phyloP scores from a whole-genome alignment of 495 filamentous ascomycete species.

The Immersiella caudata region DNA sequence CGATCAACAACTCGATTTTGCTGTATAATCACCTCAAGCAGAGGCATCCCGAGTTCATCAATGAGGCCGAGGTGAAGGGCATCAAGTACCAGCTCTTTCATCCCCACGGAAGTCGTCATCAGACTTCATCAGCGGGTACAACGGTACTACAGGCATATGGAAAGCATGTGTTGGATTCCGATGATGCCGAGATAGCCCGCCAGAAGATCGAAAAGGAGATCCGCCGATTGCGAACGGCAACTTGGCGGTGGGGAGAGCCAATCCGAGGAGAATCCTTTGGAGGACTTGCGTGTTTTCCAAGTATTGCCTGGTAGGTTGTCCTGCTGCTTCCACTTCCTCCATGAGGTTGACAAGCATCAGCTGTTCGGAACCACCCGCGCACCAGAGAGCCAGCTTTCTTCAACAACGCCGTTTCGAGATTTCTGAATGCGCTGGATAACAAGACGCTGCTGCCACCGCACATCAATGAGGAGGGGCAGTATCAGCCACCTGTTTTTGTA shows the following conservation, averaged over 20 bases:
- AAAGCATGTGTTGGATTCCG: conserved; percentile 49
- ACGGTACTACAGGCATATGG: conserved; percentile 57
- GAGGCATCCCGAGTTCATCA: conserved; percentile 54
- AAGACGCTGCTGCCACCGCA: conserved; percentile 25
- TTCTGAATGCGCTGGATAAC: conserved; percentile 41
- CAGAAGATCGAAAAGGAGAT: conserved; percentile 58
- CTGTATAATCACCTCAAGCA: conserved; percentile 52
- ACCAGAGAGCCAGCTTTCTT: conserved; percentile 57
- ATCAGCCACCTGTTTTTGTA: conserved; percentile 35
- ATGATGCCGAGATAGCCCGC: conserved; percentile 46
- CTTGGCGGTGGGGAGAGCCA: conserved; percentile 55
- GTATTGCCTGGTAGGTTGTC: conserved; percentile 41
- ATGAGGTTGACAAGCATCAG: conserved; percentile 17
- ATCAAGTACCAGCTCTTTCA: conserved; percentile 49
- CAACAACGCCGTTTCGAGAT: conserved; percentile 52
- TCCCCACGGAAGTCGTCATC: conserved; percentile 34
- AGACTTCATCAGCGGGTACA: conserved; percentile 51
- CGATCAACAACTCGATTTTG: conserved; percentile 55
- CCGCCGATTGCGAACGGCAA: conserved; percentile 46
- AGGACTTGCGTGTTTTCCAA: conserved; percentile 43
- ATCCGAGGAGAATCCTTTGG: conserved; percentile 28
- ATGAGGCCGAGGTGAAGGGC: conserved; percentile 48
- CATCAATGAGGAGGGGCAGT: conserved; percentile 28
- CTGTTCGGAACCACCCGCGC: conserved; percentile 50
- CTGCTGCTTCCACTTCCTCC: not conserved